These are phyloP conservation scores for Candida sanyaensis DNA, from an alignment of 1,139 yeast species.

Conservation along the genomic window DNA sequence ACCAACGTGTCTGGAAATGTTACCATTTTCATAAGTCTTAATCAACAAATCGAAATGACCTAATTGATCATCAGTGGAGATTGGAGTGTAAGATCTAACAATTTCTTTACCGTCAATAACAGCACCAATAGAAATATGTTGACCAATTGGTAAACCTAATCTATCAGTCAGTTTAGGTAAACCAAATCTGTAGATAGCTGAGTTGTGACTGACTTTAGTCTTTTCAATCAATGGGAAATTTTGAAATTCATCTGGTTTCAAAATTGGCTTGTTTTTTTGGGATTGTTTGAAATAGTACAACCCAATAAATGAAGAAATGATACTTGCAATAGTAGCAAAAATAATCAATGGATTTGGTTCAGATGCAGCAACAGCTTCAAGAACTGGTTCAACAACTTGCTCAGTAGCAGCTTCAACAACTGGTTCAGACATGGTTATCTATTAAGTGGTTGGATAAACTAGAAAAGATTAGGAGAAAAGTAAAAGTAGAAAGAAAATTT, in stretches of 20 bases:
- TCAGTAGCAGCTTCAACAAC: background rate
- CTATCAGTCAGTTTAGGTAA: slow-evolving; percentile 74
- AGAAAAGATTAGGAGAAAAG: background rate
- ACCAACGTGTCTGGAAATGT: slow-evolving; percentile 77
- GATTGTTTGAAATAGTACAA: slow-evolving; percentile 37
- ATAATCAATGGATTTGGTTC: slow-evolving; percentile 42
- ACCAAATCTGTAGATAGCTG: slow-evolving; percentile 84
- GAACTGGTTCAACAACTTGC: background rate
- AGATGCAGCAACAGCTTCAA: slow-evolving; percentile 9
- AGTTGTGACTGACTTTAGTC: slow-evolving; percentile 75
- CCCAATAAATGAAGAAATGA: slow-evolving; percentile 40
- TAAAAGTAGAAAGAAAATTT: no score
- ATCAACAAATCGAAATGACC: slow-evolving; percentile 90
- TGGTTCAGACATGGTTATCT: slow-evolving; percentile 2
- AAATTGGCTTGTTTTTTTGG: slow-evolving; percentile 51
- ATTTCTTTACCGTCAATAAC: slow-evolving; percentile 70
- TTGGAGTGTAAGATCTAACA: slow-evolving; percentile 92
- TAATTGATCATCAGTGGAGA: slow-evolving; percentile 78
- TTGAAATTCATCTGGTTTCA: slow-evolving; percentile 67
- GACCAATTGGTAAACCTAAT: slow-evolving; percentile 93
- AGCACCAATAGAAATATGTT: slow-evolving; percentile 82
- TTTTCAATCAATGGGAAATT: slow-evolving; percentile 84
- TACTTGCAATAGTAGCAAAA: slow-evolving; percentile 45
- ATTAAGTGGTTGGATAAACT: background rate
- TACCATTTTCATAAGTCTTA: slow-evolving; percentile 92